These are phyloP conservation scores for Corylus avellana DNA, from an alignment of 306 rosid genomes.

Conservation along the genomic window DNA sequence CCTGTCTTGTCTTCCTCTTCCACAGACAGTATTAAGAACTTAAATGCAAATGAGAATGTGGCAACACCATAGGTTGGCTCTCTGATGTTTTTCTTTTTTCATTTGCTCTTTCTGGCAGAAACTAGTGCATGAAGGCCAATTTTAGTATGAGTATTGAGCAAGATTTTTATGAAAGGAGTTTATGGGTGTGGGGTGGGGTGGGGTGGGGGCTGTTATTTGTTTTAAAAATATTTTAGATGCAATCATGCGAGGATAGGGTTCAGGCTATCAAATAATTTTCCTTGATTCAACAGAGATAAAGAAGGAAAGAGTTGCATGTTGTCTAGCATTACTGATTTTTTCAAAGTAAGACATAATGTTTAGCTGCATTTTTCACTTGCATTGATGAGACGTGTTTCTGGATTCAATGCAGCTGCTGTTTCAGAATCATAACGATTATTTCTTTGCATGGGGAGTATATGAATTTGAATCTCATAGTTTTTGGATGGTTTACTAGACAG, in stretches of 20 bases:
- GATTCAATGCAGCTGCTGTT: neutral
- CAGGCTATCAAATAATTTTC: neutral
- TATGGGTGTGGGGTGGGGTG: neutral
- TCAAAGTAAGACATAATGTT: neutral
- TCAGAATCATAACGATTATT: neutral
- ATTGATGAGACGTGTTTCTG: neutral
- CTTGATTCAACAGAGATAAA: neutral
- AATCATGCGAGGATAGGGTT: neutral
- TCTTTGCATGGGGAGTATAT: neutral
- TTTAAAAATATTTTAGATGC: neutral
- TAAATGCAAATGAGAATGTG: neutral
- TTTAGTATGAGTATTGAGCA: neutral
- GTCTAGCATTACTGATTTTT: neutral
- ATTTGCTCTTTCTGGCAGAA: neutral
- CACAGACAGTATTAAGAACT: neutral
- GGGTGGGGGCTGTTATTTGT: neutral
- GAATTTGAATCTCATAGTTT: neutral
- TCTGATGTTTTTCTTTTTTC: neutral
- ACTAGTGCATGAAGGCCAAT: neutral
- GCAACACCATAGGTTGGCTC: neutral
- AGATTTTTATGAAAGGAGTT: neutral
- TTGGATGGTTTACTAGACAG: neutral
- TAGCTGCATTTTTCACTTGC: neutral
- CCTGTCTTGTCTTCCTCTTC: neutral
- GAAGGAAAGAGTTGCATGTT: neutral